phyloP scores from a whole-genome alignment of 306 rosid species.

The Arachis stenosperma region DNA sequence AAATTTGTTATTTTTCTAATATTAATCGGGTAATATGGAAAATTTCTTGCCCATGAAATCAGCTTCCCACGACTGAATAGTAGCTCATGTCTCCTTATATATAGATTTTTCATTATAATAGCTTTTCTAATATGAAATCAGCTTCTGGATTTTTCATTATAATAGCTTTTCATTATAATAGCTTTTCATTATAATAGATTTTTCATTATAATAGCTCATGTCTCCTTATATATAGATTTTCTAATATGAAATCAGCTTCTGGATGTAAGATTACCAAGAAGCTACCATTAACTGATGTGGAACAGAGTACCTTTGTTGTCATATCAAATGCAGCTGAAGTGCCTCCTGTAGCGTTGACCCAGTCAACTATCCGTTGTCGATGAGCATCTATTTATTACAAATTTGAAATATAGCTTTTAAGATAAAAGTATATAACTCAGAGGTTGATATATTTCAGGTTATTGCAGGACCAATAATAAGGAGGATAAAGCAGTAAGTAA shows the following conservation, averaged over 20 bases:
- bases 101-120: background rate
- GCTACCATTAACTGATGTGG: background rate
- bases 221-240: no score
- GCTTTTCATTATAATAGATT: no score
- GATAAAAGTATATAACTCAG: background rate
- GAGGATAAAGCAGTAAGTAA: conserved; percentile 22
- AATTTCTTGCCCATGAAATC: background rate
- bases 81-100: background rate
- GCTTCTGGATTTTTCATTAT: conserved; percentile 7
- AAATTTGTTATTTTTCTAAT: background rate
- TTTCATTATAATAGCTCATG: background rate
- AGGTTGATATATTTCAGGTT: conserved; percentile 22
- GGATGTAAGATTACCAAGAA: conserved; percentile 18
- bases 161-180: conserved; percentile 9
- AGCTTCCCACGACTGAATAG: conserved; percentile 8
- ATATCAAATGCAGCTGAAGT: conserved; percentile 82
- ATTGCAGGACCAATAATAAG: conserved; percentile 23
- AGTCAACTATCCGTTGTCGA: conserved; percentile 73
- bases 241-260: conserved; percentile 13
- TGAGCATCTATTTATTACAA: conserved; percentile 61
- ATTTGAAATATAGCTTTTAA: conserved; percentile 32
- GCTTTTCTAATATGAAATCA: no score
- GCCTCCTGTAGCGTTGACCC: conserved; percentile 83
- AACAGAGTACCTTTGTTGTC: conserved; percentile 69
- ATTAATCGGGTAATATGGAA: background rate